Evolutionary conservation across 352 stramenopile species (phyloP), one percentile per base, ranked within the genome.

Genomic region (Globisporangium cystogenes): DNA sequence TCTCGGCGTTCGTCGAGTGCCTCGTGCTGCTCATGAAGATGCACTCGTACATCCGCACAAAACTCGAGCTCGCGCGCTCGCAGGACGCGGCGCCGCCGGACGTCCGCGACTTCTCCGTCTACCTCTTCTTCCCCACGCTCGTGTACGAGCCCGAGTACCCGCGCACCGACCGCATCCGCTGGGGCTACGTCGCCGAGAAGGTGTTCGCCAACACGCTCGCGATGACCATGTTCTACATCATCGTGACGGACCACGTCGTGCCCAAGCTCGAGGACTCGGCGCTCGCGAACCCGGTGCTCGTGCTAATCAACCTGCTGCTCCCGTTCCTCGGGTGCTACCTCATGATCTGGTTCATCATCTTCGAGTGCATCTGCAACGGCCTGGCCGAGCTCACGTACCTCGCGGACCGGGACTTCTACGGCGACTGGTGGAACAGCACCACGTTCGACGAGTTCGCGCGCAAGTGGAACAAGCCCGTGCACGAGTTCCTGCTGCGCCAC

Each of bases 381-480:
- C 82, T 97, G 39, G 95, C 96, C 3, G 96, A 99, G 74, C 53
- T 99, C 29, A 95, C 83, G 27, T 90, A 81, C 58, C 84, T 94
- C 48, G 90, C 84, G 0, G 90, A 97, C 59, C 80, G 87, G 4
- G 75, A 96, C 35, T 99, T 99, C 54, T 99, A 99, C 68, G 78
- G 82, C 37, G 96, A 98, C 68, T 99, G 96, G 96, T 99, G 95
- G 95, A 99, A 99, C 76, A 91, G 87, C 57, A 95, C 87, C 27
- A 97, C 95, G 21, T 96, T 89, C 31, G 81, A 88, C 48, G 80
- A 91, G 67, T 95, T 95, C 59, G 86, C 81, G 40, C 74, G 96
- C 59, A 86, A 98, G 42, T 99, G 96, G 96, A 99, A 99, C 70
- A 92, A 98, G 51, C 96, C 96, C 6, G 96, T 99, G 23, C 96